Base-by-base conservation (phyloP, 345 rosid genomes). In the Aegle marmelos region DNA sequence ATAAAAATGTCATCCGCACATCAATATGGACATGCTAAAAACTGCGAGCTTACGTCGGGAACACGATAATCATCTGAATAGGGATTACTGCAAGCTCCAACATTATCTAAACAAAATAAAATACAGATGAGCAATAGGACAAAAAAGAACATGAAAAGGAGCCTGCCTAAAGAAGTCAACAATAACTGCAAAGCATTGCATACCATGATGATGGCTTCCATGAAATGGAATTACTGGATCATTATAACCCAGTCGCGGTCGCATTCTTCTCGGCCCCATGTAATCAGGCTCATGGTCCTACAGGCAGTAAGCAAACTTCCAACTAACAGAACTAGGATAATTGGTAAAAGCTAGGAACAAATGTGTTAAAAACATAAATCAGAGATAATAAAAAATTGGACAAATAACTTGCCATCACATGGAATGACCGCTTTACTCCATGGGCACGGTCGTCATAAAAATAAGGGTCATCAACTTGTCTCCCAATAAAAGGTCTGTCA, bases 231-330 rank as follows among this genome's bases (percentile, higher is more conserved):
- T 81, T 21, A 79, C 72, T 25, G 85, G 84, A 77, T 84, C 89
- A 61, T 70, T 14, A 72, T 86, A 86, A 82, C 85, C 90, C 69
- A 87, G 70, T 64, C 89, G 87, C 30, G 84, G 87, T 5, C 86
- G 78, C 53, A 72, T 21, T 80, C 90, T 84, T 41, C 83, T 80
- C 14, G 89, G 89, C 78, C 84, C 91, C 76, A 80, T 41, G 76
- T 84, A 84, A 73, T 90, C 90, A 73, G 86, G 76, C 70, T 83
- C 86, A 63, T 78, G 86, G 77, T 88, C 89, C 93, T 88, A 78
- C 36, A 75, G 54, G 63, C 76, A 80, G 34, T 65, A 79, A 56
- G 53, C 68, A 68, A 76, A 54, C 13, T 36, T 37, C 25, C 62
- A 70, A 45, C 57, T 69, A 63, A 50, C 25, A n/a, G 68, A 53